Conservation (phyloP, 192 early-diverging fungal species). For the Linnemannia hyalina region DNA sequence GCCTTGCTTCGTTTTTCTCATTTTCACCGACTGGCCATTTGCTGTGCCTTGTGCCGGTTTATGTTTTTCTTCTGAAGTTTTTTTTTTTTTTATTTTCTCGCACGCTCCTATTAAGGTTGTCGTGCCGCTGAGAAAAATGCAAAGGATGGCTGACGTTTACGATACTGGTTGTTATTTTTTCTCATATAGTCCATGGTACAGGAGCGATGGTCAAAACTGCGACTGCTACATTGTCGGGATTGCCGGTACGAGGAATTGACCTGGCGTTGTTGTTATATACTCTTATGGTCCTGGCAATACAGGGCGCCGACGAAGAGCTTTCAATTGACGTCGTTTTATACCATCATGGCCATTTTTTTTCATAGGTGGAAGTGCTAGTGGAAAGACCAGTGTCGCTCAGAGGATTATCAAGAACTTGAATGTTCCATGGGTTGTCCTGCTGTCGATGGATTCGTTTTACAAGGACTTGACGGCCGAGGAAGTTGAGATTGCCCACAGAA, state of each 20-base stretch:
- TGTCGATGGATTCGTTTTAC: constrained; percentile 99
- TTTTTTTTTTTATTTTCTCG: not conserved
- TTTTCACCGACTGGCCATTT: not conserved
- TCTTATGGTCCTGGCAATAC: too few species aligned
- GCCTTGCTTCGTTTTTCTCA: not conserved
- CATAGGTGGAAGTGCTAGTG: constrained; percentile 82
- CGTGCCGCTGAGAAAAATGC: not conserved
- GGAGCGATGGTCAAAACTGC: constrained; percentile 71
- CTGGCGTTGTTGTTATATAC: too few species aligned
- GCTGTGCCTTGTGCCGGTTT: not conserved
- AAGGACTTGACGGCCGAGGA: constrained; percentile 86
- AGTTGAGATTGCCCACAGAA: constrained; percentile 60
- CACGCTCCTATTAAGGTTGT: constrained; percentile 21
- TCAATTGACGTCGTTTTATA: not conserved
- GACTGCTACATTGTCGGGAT: constrained; percentile 80
- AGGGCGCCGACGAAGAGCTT: too few species aligned
- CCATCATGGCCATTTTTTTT: not conserved
- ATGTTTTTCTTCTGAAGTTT: not conserved
- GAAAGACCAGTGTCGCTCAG: constrained; percentile 85
- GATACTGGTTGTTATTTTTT: not conserved
- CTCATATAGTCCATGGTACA: constrained; percentile 61
- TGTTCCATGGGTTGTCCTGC: constrained; percentile 88
- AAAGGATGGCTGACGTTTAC: not conserved
- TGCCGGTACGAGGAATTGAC: constrained; percentile 62
- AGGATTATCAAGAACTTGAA: constrained; percentile 80